Percentiles rank a stretch among this genome's conserved stretches.
phyloP scores from a whole-genome alignment of 257 asterid genomes.

The Solanum rostratum region DNA sequence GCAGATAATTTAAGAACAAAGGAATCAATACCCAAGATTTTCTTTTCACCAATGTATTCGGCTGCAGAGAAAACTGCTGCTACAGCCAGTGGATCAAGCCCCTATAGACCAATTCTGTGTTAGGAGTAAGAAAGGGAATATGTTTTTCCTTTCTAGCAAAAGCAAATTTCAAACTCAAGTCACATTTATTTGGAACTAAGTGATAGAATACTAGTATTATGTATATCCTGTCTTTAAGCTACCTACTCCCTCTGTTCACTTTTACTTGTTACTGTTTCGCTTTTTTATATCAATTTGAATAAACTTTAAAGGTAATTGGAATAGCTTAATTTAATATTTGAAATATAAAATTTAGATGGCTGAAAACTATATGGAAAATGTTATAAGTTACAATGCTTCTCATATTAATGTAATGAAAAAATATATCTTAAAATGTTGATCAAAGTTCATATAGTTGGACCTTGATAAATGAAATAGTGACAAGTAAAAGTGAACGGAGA shows the following conservation, averaged over 20 bases:
- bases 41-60: constrained; percentile 72
- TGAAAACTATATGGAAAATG: too few species aligned
- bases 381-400: too few species aligned
- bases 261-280: too few species aligned
- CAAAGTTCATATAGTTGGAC: too few species aligned
- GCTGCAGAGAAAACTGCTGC: constrained; percentile 56
- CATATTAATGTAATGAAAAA: too few species aligned
- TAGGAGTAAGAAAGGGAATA: neutral
- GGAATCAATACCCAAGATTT: constrained; percentile 44
- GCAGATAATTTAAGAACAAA: constrained; percentile 65
- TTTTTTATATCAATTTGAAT: too few species aligned
- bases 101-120: constrained; percentile 24
- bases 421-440: too few species aligned
- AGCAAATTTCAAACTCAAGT: neutral
- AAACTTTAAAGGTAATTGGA: too few species aligned
- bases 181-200: neutral
- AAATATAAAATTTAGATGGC: too few species aligned
- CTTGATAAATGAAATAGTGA: too few species aligned
- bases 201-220: neutral
- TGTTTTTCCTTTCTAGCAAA: neutral
- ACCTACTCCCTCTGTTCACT: neutral
- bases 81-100: constrained; percentile 64
- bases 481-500: too few species aligned
- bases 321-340: too few species aligned
- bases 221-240: neutral